phyloP scores from a whole-genome alignment of 176 grass and related monocot species.

The Paspalum vaginatum region DNA sequence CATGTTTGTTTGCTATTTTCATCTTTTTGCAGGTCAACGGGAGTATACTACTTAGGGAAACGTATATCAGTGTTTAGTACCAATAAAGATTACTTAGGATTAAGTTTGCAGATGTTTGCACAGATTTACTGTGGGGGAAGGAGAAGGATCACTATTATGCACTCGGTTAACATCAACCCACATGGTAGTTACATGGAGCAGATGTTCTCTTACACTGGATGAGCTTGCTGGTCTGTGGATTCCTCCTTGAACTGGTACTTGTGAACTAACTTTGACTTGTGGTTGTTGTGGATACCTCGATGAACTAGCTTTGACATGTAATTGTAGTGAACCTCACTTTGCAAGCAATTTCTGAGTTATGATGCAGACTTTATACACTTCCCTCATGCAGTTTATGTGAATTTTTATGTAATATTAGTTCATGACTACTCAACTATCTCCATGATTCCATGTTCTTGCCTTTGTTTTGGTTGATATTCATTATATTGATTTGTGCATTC shows the following conservation, averaged over 20 bases:
- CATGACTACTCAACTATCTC: not conserved
- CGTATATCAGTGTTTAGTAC: slow-evolving; percentile 12
- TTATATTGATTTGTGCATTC: slow-evolving; percentile 3
- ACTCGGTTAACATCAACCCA: slow-evolving; percentile 14
- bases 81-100: not conserved
- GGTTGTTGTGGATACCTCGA: not conserved
- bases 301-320: slow-evolving; percentile 4
- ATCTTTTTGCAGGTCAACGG: slow-evolving; percentile 20
- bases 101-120: slow-evolving; percentile 38
- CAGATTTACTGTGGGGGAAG: not conserved
- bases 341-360: slow-evolving; percentile 17
- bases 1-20: slow-evolving; percentile 23
- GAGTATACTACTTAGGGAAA: not conserved
- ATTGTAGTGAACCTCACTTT: slow-evolving; percentile 22
- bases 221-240: slow-evolving; percentile 31
- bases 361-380: slow-evolving; percentile 1
- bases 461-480: not conserved
- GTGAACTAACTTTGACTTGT: slow-evolving; percentile 18
- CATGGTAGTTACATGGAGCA: slow-evolving; percentile 22
- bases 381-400: slow-evolving; percentile 23
- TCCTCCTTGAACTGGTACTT: slow-evolving; percentile 16
- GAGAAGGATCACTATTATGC: not conserved
- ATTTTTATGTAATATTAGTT: slow-evolving; percentile 3
- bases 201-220: not conserved
- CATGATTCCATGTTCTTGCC: not conserved